A percentile compares a stretch with the other conserved stretches of the same genome.
These are phyloP conservation scores for Lasiosphaeris hirsuta DNA, from an alignment of 495 filamentous ascomycete species.

Conservation along the genomic window DNA sequence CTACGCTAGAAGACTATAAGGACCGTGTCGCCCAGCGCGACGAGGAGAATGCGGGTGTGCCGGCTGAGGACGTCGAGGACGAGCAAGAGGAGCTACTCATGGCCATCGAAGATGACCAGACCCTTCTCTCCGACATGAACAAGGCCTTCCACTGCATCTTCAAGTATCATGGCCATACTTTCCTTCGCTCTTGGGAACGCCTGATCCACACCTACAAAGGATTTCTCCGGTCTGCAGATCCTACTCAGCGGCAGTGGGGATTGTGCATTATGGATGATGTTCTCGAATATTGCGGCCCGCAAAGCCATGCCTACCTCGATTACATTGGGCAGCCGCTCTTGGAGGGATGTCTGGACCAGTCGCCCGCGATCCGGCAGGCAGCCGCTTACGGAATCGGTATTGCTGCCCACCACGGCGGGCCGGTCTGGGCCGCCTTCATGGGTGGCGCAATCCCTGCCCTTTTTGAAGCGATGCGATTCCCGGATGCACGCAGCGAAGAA, in stretches of 20 bases:
- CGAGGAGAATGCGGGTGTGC: conserved; percentile 66
- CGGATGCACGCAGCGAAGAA: conserved; percentile 81
- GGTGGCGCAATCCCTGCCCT: conserved; percentile 73
- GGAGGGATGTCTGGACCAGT: conserved; percentile 74
- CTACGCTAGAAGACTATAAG: conserved; percentile 88
- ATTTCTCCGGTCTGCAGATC: conserved; percentile 79
- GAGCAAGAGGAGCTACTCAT: conserved; percentile 76
- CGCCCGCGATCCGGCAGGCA: conserved; percentile 92
- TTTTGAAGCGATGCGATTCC: conserved; percentile 76
- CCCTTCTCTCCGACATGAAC: conserved; percentile 98
- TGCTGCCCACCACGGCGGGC: conserved; percentile 87
- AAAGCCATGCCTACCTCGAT: conserved; percentile 76
- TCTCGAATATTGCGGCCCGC: conserved; percentile 87
- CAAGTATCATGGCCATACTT: conserved; percentile 83
- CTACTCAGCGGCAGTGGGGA: conserved; percentile 96
- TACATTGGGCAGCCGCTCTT: conserved; percentile 84
- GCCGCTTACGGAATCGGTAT: conserved; percentile 96
- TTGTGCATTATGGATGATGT: conserved; percentile 98
- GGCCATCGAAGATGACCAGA: conserved; percentile 97
- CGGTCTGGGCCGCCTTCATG: conserved; percentile 78
- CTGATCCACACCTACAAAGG: conserved; percentile 78
- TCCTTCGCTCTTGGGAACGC: conserved; percentile 83
- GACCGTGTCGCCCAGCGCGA: conserved; percentile 72
- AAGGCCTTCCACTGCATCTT: conserved; percentile 99
- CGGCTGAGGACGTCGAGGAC: conserved; percentile 73